phyloP scores from a whole-genome alignment of 345 rosid species.

The Carallia brachiata region DNA sequence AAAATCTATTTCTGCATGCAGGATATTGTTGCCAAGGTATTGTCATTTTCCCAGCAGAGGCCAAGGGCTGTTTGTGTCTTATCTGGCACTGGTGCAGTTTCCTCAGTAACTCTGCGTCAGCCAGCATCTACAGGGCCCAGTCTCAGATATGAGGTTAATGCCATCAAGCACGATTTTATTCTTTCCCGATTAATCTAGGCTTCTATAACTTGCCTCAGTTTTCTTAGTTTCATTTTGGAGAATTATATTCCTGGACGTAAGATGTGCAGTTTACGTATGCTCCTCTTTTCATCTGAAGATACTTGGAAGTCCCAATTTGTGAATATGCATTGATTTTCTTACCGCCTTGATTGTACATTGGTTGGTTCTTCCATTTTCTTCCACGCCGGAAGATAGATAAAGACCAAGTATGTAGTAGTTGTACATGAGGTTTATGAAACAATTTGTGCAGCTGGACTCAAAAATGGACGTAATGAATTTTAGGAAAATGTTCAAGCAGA shows the following conservation, averaged over 20 bases:
- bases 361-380: neutral
- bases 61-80: conserved; percentile 88
- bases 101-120: conserved; percentile 78
- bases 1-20: conserved; percentile 17
- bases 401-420: neutral
- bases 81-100: conserved; percentile 89
- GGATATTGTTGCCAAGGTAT: conserved; percentile 83
- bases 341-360: neutral
- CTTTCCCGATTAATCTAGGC: neutral
- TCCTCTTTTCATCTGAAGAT: neutral
- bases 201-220: neutral
- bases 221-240: neutral
- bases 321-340: neutral
- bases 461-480: neutral
- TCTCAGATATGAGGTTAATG: conserved; percentile 70
- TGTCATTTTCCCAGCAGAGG: conserved; percentile 83
- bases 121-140: conserved; percentile 64
- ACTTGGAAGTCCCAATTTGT: neutral
- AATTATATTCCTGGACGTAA: neutral
- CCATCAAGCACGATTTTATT: conserved; percentile 12
- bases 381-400: neutral
- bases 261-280: neutral
- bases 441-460: neutral
- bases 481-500: neutral
- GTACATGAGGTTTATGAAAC: neutral